Evolutionary conservation across 2,329 filamentous ascomycete genomes (phyloP), one percentile per base, ranked within the genome.

Genomic region (Phaeosphaeriaceae sp.): DNA sequence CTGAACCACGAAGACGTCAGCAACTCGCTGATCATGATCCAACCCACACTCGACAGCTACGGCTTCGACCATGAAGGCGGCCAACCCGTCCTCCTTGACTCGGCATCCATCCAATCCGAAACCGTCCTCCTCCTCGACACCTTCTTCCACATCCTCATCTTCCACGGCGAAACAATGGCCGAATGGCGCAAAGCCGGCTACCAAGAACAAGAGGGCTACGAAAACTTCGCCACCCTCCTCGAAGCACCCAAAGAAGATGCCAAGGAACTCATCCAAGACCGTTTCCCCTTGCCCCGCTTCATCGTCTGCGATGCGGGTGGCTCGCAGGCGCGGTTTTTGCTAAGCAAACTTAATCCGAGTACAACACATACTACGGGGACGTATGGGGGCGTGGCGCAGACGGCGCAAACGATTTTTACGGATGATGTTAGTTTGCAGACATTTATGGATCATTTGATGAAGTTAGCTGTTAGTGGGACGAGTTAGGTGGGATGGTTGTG

Each of bases 381-480:
- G 11, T 97, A 96, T 68, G 94, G 94, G 47, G 92, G 92, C 54
- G 89, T 93, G 40, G 86, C 89, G 23, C 90, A 93, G 68, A 92
- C 89, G 38, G 92, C 93, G 7, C 94, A 99, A 76, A 99, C 94
- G 4, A 99, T 99, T 66, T 99, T 99, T 78, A 99, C 94, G 1
- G 94, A 99, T 68, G 94, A 99, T 74, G 94, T 99, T 46, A 97
- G 92, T 46, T 79, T 99, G 70, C 93, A 97, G 76, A 97, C 93
- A 1, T 99, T 99, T 72, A 99, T 99, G 94, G 94, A 99, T 68
- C 92, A 97, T 77, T 80, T 99, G 72, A 99, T 99, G 94, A 99
- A 99, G 90, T 57, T 74, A 48, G 71, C 71, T 12, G 71, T 74
- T 5, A 70, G 68, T 7, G 71, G 71, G 15, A 72, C 70, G 20